Conservation (phyloP, 2,329 filamentous ascomycete species). For the Neoscytalidium dimidiatum region DNA sequence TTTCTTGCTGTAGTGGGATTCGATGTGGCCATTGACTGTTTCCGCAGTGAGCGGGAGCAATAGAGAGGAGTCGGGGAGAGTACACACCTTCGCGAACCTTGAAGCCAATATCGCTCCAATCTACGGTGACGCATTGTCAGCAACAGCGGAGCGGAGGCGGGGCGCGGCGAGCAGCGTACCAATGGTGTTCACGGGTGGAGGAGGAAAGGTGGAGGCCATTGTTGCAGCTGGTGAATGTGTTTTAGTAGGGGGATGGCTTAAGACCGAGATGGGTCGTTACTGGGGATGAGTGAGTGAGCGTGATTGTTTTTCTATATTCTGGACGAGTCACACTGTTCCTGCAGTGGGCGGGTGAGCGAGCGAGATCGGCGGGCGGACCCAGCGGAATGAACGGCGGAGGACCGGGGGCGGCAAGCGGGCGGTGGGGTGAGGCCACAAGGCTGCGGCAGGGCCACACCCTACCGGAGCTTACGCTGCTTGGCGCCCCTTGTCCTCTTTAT, state of each 20-base stretch:
- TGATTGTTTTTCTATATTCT: background rate
- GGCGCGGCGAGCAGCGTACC: conserved; percentile 38
- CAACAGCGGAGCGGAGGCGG: background rate
- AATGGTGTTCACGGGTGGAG: conserved; percentile 76
- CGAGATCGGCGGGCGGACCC: conserved; percentile 16
- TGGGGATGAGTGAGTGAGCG: background rate
- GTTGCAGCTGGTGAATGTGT: background rate
- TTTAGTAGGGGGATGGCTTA: background rate
- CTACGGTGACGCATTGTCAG: conserved; percentile 41
- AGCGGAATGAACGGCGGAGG: conserved; percentile 11
- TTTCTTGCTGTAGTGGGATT: conserved; percentile 76
- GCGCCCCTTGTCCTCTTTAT: conserved; percentile 15
- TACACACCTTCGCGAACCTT: conserved; percentile 78
- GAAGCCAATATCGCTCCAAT: conserved; percentile 95
- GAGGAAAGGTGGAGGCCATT: conserved; percentile 62
- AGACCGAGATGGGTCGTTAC: background rate
- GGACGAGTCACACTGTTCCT: background rate
- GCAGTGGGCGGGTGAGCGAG: conserved; percentile 1
- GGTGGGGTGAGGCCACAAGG: conserved; percentile 11
- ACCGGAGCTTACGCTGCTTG: background rate
- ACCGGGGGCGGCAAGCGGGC: background rate
- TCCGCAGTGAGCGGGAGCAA: background rate
- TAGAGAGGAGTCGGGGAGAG: background rate
- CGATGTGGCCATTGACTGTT: conserved; percentile 88
- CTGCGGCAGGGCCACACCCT: background rate